A percentile compares a stretch with the other conserved stretches of the same genome.
These are phyloP conservation scores for Diaporthe batatas DNA, from an alignment of 2,329 filamentous ascomycete species.

Conservation along the genomic window DNA sequence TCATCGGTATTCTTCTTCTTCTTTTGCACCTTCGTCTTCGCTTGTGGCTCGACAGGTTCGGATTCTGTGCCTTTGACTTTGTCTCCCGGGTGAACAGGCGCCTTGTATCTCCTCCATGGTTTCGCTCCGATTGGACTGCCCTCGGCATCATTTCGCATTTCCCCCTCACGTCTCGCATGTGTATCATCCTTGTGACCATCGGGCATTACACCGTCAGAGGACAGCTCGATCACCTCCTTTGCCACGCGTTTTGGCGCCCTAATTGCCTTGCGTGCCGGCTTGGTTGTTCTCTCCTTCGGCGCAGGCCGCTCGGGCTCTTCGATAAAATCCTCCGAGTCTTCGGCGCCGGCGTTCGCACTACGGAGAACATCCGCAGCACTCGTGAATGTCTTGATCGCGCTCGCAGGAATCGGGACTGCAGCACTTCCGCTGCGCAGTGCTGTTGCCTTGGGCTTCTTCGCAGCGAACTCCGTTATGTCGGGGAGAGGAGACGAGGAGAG, in stretches of 20 bases:
- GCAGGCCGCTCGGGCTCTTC: slow-evolving; percentile 26
- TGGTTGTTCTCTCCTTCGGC: background rate
- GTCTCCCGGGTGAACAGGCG: background rate
- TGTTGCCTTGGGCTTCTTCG: slow-evolving; percentile 52
- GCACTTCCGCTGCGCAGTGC: slow-evolving; percentile 54
- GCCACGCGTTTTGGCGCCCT: slow-evolving; percentile 36
- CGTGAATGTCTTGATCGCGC: slow-evolving; percentile 56
- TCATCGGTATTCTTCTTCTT: slow-evolving; percentile 47
- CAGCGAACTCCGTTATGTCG: slow-evolving; percentile 62
- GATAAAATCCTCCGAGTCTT: slow-evolving; percentile 33
- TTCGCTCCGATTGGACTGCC: slow-evolving; percentile 47
- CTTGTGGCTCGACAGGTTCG: slow-evolving; percentile 45
- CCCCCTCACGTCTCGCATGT: slow-evolving; percentile 37
- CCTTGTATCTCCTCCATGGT: slow-evolving; percentile 55
- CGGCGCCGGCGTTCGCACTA: slow-evolving; percentile 47
- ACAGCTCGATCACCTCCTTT: slow-evolving; percentile 40
- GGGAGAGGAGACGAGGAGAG: slow-evolving; percentile 69
- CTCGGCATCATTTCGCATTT: slow-evolving; percentile 30
- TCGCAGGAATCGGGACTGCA: slow-evolving; percentile 53
- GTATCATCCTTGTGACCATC: slow-evolving; percentile 13
- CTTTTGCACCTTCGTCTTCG: slow-evolving; percentile 44
- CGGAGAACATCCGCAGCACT: slow-evolving; percentile 57
- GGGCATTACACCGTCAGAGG: slow-evolving; percentile 38
- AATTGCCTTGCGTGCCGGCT: slow-evolving; percentile 26
- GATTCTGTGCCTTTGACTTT: background rate